Base-by-base conservation (phyloP, 345 rosid genomes). In the Moricandia arvensis region DNA sequence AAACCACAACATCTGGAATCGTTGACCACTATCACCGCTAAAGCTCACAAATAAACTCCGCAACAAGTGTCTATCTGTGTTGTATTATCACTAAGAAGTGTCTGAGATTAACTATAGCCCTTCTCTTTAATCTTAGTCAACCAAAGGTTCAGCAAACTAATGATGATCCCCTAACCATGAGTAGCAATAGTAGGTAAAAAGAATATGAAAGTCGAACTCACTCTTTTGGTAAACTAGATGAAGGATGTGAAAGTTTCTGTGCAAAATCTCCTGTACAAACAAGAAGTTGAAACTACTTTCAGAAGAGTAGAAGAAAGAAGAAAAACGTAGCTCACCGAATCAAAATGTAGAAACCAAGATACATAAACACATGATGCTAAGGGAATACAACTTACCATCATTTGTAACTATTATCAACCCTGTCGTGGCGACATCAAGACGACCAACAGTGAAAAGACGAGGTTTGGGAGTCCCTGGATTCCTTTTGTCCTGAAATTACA, bases 341-440 rank as follows among this genome's bases (percentile, higher is more conserved):
- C 47, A 45, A 21, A 69, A 62, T 59, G 51, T 74, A 27, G 21
- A 63, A 73, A 35, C 45, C 59, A 57, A 43, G 15, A 2, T n/a
- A 34, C 13, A 15, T 29, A 15, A 47, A 26, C 68, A 72, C 61
- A 35, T 45, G 12, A 41, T 61, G 38, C 13, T 8, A 11, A 77
- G 47, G 34, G 68, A 49, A 27, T 38, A 43, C 49, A 53, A 71
- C 33, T 41, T 74, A 92, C 99, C 99, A 79, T 92, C 97, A 80
- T 90, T 95, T 55, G 99, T 95, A 69, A 88, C 93, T 58, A 95
- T 82, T 59, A 92, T 82, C 59, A 92, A 86, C 31, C 99, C 99
- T 35, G 89, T 83, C 6, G 97, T 90, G 74, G 97, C 99, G 78
- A 95, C 99, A 63, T 95, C 97, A 51, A 95, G 97, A 77, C 99